Conservation (phyloP, 148 eudicot genomes). For the Heliosperma pusillum region DNA sequence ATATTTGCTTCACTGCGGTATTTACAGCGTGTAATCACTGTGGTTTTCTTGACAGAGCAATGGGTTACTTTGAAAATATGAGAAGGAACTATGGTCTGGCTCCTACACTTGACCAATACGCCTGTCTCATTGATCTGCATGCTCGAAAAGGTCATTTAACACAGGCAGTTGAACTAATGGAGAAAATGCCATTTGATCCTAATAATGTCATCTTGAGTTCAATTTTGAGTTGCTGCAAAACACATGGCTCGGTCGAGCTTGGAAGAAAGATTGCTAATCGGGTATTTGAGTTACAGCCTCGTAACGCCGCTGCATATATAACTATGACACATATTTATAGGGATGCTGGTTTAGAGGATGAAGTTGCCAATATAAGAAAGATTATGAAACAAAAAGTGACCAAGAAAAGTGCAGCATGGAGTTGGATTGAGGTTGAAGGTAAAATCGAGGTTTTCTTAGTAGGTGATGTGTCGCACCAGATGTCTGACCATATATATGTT, state of each 20-base stretch:
- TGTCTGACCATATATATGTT: neutral
- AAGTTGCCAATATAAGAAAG: conserved; percentile 17
- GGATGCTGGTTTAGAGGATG: conserved; percentile 39
- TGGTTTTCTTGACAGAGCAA: conserved; percentile 38
- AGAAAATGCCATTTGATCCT: conserved; percentile 42
- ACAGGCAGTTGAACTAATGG: conserved; percentile 33
- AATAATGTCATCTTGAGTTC: conserved; percentile 41
- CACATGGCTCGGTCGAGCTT: conserved; percentile 35
- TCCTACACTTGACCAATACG: conserved; percentile 45
- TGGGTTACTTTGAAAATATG: conserved; percentile 37
- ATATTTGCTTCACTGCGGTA: conserved; percentile 38
- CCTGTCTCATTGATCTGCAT: conserved; percentile 44
- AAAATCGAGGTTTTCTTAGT: neutral
- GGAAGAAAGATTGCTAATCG: conserved; percentile 31
- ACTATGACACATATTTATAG: conserved; percentile 33
- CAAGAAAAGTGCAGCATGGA: conserved; percentile 25
- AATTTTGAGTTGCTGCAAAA: conserved; percentile 42
- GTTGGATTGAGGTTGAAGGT: conserved; percentile 31
- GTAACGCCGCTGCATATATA: conserved; percentile 30
- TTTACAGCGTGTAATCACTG: conserved; percentile 40
- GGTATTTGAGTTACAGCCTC: conserved; percentile 32
- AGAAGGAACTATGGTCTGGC: conserved; percentile 26
- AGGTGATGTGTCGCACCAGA: neutral
- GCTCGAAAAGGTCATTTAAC: conserved; percentile 39
- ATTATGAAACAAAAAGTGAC: conserved; percentile 30